Percentiles rank a stretch among this genome's conserved stretches.
phyloP scores from a whole-genome alignment of 805 yeast species.

The Cyberlindnera mrakii region DNA sequence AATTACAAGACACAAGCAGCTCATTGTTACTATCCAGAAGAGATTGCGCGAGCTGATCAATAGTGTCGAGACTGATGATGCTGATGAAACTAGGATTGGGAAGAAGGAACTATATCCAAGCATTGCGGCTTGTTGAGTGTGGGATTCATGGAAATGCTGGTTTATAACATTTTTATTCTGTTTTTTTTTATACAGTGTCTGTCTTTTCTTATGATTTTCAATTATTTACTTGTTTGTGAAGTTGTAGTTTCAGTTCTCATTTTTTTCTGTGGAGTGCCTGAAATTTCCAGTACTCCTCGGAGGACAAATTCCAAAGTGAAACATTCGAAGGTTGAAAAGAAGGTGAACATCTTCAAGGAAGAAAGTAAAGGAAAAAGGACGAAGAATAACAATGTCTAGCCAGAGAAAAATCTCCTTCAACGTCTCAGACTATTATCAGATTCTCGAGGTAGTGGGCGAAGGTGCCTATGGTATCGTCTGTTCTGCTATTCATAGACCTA shows the following conservation, averaged over 20 bases:
- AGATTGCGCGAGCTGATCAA: conserved; percentile 12
- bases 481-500: conserved; percentile 56
- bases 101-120: conserved; percentile 17
- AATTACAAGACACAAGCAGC: conserved; percentile 14
- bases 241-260: no score
- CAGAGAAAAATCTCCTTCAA: conserved; percentile 51
- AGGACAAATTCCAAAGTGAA: conserved; percentile 1
- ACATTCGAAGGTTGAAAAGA: background rate
- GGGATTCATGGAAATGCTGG: background rate
- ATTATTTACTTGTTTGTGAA: no score
- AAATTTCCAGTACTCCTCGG: background rate
- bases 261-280: background rate
- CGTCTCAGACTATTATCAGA: conserved; percentile 55
- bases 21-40: conserved; percentile 14
- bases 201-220: no score
- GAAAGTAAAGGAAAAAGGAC: no score
- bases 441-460: conserved; percentile 61
- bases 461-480: conserved; percentile 83
- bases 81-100: background rate
- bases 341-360: no score
- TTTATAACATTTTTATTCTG: background rate
- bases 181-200: background rate
- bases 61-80: conserved; percentile 4
- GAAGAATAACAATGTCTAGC: conserved; percentile 3
- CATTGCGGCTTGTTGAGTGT: conserved; percentile 12